Conservation (phyloP, 1,139 yeast species). For the Taphrina sp. region DNA sequence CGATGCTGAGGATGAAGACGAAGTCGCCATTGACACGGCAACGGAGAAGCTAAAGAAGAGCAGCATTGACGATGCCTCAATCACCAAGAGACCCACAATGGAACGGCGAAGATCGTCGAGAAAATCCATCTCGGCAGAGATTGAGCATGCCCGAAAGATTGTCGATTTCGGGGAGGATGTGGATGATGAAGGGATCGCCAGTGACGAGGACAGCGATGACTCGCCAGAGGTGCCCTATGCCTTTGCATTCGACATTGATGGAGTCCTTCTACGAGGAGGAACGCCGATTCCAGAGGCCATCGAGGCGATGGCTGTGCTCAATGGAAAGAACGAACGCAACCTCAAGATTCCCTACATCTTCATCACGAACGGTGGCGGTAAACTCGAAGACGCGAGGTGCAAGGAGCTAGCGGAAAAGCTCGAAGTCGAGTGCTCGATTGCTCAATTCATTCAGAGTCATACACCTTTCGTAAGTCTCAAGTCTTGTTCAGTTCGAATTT, state of each 20-base stretch:
- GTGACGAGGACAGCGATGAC: slow-evolving; percentile 22
- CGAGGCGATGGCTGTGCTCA: slow-evolving; percentile 64
- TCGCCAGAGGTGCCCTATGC: slow-evolving; percentile 46
- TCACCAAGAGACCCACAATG: background rate
- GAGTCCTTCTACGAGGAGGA: slow-evolving; percentile 77
- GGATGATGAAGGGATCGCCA: slow-evolving; percentile 19
- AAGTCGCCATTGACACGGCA: slow-evolving; percentile 5
- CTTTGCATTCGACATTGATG: slow-evolving; percentile 84
- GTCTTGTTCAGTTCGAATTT: too few species aligned
- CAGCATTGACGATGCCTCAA: background rate
- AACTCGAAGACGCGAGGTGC: slow-evolving; percentile 71
- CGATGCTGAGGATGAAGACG: slow-evolving; percentile 15
- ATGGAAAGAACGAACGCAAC: slow-evolving; percentile 74
- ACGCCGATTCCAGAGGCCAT: slow-evolving; percentile 74
- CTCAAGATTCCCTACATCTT: slow-evolving; percentile 81
- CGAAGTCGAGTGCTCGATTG: slow-evolving; percentile 59
- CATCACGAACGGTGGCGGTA: slow-evolving; percentile 88
- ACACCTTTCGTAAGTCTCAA: slow-evolving; percentile 62
- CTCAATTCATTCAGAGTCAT: slow-evolving; percentile 83
- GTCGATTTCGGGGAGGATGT: slow-evolving; percentile 28
- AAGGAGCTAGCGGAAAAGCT: slow-evolving; percentile 63
- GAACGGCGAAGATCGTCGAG: slow-evolving; percentile 17
- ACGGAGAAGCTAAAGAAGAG: background rate
- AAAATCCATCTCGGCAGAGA: slow-evolving; percentile 26
- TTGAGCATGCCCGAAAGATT: slow-evolving; percentile 24